These are phyloP conservation scores for Extremus antarcticus DNA, from an alignment of 495 filamentous ascomycete genomes.

Conservation along the genomic window DNA sequence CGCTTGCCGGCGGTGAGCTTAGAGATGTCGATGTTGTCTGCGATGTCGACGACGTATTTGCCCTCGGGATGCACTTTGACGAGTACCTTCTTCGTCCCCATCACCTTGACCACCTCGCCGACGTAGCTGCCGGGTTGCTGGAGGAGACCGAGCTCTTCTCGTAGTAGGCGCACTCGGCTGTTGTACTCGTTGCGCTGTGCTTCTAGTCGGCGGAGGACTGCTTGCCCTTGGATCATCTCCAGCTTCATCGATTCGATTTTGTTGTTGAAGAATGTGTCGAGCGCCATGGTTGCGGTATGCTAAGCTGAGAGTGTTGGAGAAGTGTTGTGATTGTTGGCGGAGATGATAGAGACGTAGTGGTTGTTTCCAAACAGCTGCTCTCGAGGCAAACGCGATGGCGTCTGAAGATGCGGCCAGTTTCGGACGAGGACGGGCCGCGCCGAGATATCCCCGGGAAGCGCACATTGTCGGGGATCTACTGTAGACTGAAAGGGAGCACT, in stretches of 20 bases:
- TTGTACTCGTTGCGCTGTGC: slow-evolving; percentile 99
- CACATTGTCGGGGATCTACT: too few relatives aligned
- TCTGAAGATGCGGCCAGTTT: neutral
- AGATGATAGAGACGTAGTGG: too few relatives aligned
- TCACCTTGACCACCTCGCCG: slow-evolving; percentile 97
- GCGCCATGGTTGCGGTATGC: slow-evolving; percentile 59
- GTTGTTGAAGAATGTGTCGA: slow-evolving; percentile 98
- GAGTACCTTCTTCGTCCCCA: slow-evolving; percentile 98
- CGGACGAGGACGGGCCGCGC: neutral
- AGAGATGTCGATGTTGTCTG: slow-evolving; percentile 83
- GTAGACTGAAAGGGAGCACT: too few relatives aligned
- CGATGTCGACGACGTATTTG: slow-evolving; percentile 99
- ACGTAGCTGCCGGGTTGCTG: slow-evolving; percentile 98
- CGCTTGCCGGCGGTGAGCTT: slow-evolving; percentile 98
- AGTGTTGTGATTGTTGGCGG: neutral
- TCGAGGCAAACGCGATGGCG: neutral
- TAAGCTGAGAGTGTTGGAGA: neutral
- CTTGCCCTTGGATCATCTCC: slow-evolving; percentile 97
- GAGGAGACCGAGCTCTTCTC: slow-evolving; percentile 90
- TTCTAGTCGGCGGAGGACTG: slow-evolving; percentile 85
- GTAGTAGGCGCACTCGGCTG: slow-evolving; percentile 84
- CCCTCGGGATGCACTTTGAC: slow-evolving; percentile 99
- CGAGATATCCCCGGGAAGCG: too few relatives aligned
- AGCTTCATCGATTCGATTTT: slow-evolving; percentile 99
- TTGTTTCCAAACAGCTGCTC: neutral